Evolutionary conservation across 2,329 filamentous ascomycete species (phyloP).

Genomic region (Thielaviopsis punctulata): DNA sequence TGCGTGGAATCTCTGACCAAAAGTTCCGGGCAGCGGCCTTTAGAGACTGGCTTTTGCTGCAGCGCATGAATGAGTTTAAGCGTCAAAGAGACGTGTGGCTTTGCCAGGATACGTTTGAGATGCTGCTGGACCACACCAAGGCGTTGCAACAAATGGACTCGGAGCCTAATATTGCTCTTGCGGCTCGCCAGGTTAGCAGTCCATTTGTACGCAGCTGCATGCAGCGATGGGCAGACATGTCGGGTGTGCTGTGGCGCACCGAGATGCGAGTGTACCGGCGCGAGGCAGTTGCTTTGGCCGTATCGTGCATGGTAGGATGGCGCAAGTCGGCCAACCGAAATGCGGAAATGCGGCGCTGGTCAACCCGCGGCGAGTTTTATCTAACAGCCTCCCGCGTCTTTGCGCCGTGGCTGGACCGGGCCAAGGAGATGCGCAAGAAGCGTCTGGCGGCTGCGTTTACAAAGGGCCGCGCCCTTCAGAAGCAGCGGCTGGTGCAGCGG

Average conservation of each 20-base stretch:
- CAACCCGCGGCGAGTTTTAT: constrained; percentile 14
- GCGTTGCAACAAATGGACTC: not conserved
- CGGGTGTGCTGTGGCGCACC: not conserved
- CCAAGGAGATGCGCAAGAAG: constrained; percentile 14
- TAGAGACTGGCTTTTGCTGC: constrained; percentile 11
- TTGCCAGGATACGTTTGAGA: not conserved
- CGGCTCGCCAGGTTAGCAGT: constrained; percentile 1
- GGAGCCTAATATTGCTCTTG: not conserved
- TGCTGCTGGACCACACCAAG: not conserved
- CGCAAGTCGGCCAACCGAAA: not conserved
- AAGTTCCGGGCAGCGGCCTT: constrained; percentile 6
- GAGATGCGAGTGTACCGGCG: constrained; percentile 2
- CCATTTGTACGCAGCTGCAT: not conserved
- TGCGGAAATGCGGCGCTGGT: constrained; percentile 12
- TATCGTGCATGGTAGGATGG: constrained; percentile 9
- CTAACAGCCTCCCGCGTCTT: constrained; percentile 16
- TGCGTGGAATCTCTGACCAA: constrained; percentile 1
- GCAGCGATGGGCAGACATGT: not conserved
- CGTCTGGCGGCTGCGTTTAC: constrained; percentile 12
- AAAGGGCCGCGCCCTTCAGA: constrained; percentile 7
- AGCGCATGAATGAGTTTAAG: constrained; percentile 10
- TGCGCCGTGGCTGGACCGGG: constrained; percentile 17
- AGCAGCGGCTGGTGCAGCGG: constrained; percentile 10
- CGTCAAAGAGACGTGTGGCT: not conserved
- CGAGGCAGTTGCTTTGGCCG: not conserved